These are phyloP conservation scores for Aspergillus hiratsukae DNA, from an alignment of 2,329 filamentous ascomycete genomes.

Conservation along the genomic window DNA sequence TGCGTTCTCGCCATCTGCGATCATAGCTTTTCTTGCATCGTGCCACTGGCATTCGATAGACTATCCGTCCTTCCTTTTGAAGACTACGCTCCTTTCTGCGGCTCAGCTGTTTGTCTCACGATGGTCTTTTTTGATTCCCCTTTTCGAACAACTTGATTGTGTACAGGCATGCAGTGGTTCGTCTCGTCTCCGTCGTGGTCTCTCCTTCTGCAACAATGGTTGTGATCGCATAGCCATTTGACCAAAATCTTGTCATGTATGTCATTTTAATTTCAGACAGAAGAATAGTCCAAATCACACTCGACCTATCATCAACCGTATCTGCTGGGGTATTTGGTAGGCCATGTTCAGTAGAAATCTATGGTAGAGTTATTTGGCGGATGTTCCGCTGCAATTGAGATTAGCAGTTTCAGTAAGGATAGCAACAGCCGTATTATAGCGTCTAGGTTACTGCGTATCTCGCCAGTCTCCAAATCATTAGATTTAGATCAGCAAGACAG, in stretches of 20 bases:
- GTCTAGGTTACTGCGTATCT: not conserved
- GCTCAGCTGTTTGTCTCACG: conserved; percentile 10
- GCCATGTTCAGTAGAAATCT: not conserved
- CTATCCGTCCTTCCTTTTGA: conserved; percentile 14
- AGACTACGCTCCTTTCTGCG: conserved; percentile 14
- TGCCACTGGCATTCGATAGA: conserved; percentile 11
- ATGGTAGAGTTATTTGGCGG: not conserved
- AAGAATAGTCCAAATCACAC: not conserved
- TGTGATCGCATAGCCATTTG: not conserved
- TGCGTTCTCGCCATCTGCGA: conserved; percentile 7
- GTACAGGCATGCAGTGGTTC: not conserved
- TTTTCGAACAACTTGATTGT: not conserved
- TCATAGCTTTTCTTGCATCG: conserved; percentile 3
- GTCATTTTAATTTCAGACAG: not conserved
- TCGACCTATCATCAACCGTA: not conserved
- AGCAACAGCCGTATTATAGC: not conserved
- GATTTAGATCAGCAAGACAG: not conserved
- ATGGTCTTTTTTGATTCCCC: conserved; percentile 5
- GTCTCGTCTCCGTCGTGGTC: not conserved
- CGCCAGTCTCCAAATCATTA: not conserved
- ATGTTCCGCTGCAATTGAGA: not conserved
- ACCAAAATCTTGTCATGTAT: not conserved
- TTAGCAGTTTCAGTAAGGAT: not conserved
- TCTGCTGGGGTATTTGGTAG: not conserved
- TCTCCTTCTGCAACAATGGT: not conserved